Conservation (phyloP, 805 yeast genomes). For the Priceomyces medius region DNA sequence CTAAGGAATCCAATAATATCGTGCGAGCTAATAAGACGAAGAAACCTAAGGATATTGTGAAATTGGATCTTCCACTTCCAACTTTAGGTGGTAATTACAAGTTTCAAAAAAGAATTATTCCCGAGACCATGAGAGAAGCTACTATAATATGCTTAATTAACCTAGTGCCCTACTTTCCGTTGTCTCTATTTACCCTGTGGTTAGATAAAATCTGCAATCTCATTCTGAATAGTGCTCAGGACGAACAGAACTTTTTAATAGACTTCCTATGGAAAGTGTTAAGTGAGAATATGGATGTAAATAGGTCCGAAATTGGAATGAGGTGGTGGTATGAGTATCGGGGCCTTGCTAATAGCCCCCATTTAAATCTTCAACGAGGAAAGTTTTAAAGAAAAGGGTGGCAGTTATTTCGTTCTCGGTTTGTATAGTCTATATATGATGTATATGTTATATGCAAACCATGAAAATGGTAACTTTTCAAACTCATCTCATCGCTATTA, state of each 20-base stretch:
- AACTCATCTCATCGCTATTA: not conserved
- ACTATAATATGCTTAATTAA: slow-evolving; percentile 47
- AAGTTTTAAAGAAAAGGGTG: too few species aligned
- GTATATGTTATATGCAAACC: not conserved
- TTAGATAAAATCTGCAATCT: slow-evolving; percentile 42
- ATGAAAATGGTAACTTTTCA: not conserved
- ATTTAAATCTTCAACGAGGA: not conserved
- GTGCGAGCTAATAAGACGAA: slow-evolving; percentile 28
- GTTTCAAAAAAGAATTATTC: slow-evolving; percentile 24
- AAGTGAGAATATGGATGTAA: slow-evolving; percentile 57
- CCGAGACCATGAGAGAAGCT: slow-evolving; percentile 49
- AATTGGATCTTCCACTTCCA: slow-evolving; percentile 14
- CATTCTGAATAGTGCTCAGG: slow-evolving; percentile 27
- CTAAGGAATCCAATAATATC: slow-evolving; percentile 17
- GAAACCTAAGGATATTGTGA: slow-evolving; percentile 30
- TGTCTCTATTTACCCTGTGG: slow-evolving; percentile 45
- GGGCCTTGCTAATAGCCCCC: slow-evolving; percentile 2
- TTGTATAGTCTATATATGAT: too few species aligned
- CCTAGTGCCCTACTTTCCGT: slow-evolving; percentile 52
- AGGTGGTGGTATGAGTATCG: slow-evolving; percentile 61
- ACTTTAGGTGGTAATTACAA: slow-evolving; percentile 13
- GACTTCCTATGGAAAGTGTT: slow-evolving; percentile 52
- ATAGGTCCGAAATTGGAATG: slow-evolving; percentile 53
- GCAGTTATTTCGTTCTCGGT: too few species aligned
- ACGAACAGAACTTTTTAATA: slow-evolving; percentile 41